Percentiles rank a stretch among this genome's conserved stretches.
These are phyloP conservation scores for Penicillium psychrosexuale DNA, from an alignment of 2,329 filamentous ascomycete genomes.

Conservation along the genomic window DNA sequence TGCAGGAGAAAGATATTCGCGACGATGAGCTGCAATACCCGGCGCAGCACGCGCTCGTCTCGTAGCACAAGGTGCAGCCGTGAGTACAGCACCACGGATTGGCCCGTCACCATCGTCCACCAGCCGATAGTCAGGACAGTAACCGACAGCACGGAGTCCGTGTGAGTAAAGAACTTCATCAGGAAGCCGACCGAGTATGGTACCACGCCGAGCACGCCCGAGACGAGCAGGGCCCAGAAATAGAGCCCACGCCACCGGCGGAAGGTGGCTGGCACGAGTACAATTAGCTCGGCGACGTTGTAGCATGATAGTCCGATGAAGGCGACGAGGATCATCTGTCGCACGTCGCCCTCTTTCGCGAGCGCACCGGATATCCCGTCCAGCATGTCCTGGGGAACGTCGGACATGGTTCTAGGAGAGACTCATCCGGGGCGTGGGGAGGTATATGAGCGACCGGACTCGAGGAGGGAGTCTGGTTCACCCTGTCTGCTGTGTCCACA, in stretches of 20 bases:
- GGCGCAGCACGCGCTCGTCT: slow-evolving; percentile 48
- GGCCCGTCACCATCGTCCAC: slow-evolving; percentile 61
- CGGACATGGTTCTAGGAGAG: slow-evolving; percentile 8
- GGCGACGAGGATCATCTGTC: slow-evolving; percentile 27
- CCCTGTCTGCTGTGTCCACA: slow-evolving; percentile 21
- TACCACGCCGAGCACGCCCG: slow-evolving; percentile 36
- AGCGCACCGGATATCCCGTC: slow-evolving; percentile 34
- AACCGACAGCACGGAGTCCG: slow-evolving; percentile 33
- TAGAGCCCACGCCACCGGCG: slow-evolving; percentile 41
- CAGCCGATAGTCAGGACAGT: slow-evolving; percentile 54
- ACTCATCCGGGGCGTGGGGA: background rate
- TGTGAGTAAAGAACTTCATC: slow-evolving; percentile 39
- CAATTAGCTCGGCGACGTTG: slow-evolving; percentile 49
- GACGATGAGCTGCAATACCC: slow-evolving; percentile 58
- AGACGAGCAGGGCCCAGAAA: slow-evolving; percentile 42
- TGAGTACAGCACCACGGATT: slow-evolving; percentile 61
- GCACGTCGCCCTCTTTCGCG: slow-evolving; percentile 18
- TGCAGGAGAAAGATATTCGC: slow-evolving; percentile 54
- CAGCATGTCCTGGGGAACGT: slow-evolving; percentile 21
- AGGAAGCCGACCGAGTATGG: slow-evolving; percentile 44
- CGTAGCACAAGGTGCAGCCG: slow-evolving; percentile 59
- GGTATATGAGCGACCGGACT: background rate
- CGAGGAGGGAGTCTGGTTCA: slow-evolving; percentile 9
- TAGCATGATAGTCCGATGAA: slow-evolving; percentile 43
- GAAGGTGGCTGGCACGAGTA: slow-evolving; percentile 42